A percentile compares a stretch with the other conserved stretches of the same genome.
Conservation (phyloP, 108 stramenopile species). For the Cyclotella kingstonii region DNA sequence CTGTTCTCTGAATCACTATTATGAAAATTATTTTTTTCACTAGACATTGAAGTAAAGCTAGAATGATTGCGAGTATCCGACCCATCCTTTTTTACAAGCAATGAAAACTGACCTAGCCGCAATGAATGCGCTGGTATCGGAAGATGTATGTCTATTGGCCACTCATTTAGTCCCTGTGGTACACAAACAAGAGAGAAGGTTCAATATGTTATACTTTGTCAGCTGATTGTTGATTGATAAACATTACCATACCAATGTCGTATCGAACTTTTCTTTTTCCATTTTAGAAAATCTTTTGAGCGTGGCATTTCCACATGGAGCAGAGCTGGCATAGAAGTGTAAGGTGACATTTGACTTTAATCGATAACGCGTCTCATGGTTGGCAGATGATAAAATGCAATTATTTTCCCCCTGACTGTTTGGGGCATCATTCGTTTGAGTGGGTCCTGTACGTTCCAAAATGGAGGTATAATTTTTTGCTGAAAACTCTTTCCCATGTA, state of each 20-base stretch:
- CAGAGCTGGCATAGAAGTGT: constrained; percentile 82
- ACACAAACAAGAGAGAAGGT: background rate
- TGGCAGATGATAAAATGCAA: too few relatives aligned
- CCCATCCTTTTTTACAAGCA: constrained; percentile 73
- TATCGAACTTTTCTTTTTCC: constrained; percentile 67
- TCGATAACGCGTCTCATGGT: constrained; percentile 22
- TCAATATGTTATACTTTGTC: too few relatives aligned
- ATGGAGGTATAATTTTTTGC: constrained; percentile 18
- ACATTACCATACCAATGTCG: constrained; percentile 40
- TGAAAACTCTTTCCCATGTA: background rate
- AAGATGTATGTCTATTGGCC: constrained; percentile 58
- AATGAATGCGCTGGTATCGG: constrained; percentile 64
- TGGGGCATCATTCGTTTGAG: background rate
- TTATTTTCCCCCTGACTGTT: too few relatives aligned
- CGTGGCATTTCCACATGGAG: constrained; percentile 85
- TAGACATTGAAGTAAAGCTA: background rate
- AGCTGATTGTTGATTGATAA: too few relatives aligned
- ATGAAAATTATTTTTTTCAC: background rate
- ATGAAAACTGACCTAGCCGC: constrained; percentile 67
- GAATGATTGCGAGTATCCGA: too few relatives aligned
- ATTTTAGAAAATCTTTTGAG: constrained; percentile 83
- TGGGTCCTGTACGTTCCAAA: constrained; percentile 10
- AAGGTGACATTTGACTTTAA: constrained; percentile 63
- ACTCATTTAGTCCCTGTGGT: constrained; percentile 58
- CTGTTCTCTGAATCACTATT: background rate